phyloP scores from a whole-genome alignment of 192 early-diverging fungal species.

The Cladochytrium replicatum region DNA sequence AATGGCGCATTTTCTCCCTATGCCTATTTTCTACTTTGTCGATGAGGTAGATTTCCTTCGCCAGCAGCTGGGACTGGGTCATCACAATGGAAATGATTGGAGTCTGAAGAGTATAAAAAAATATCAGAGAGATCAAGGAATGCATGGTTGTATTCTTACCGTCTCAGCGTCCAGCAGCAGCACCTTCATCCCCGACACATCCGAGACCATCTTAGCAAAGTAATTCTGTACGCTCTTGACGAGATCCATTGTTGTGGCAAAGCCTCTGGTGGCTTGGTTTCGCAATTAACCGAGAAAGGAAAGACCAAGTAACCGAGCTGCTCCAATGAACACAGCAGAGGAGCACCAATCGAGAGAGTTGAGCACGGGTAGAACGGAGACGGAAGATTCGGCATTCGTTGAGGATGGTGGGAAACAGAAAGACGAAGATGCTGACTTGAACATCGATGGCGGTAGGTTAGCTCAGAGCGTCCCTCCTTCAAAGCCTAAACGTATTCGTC shows the following conservation, averaged over 20 bases:
- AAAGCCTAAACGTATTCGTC: too few species aligned
- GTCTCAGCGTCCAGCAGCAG: conserved; percentile 88
- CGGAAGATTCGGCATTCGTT: too few species aligned
- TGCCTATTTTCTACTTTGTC: conserved; percentile 80
- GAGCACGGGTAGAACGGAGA: too few species aligned
- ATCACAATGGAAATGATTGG: conserved; percentile 87
- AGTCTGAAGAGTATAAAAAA: conserved; percentile 45
- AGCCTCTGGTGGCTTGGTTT: too few species aligned
- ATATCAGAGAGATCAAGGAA: conserved; percentile 3
- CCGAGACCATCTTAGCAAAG: conserved; percentile 81
- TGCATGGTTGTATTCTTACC: conserved; percentile 29
- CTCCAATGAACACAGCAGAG: too few species aligned
- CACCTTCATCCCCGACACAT: conserved; percentile 96
- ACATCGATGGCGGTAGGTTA: too few species aligned
- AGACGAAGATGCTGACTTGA: too few species aligned
- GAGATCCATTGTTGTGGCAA: conserved; percentile 69
- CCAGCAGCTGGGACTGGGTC: conserved; percentile 85
- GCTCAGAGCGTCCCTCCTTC: too few species aligned
- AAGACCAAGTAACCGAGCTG: too few species aligned
- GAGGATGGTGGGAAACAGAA: too few species aligned
- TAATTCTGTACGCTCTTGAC: conserved; percentile 79
- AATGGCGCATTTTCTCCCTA: conserved; percentile 85
- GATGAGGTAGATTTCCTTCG: conserved; percentile 89
- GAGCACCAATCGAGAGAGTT: too few species aligned
- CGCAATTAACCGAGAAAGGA: too few species aligned